Evolutionary conservation across 805 yeast genomes (phyloP).

Genomic region (Grigorovia humatica): DNA sequence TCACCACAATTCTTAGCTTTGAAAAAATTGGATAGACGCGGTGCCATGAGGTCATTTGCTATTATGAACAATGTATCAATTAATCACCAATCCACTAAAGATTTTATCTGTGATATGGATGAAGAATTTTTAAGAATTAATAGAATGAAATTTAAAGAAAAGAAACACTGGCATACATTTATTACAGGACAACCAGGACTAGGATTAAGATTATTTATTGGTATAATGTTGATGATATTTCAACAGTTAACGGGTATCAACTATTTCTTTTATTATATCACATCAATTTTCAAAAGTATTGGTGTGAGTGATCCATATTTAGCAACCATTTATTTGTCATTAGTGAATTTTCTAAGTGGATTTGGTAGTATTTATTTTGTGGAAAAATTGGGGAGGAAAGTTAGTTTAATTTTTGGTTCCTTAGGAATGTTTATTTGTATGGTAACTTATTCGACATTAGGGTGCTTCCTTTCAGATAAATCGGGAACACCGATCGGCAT

Average conservation of each 20-base stretch:
- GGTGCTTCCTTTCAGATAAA: constrained; percentile 38
- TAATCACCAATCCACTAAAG: constrained; percentile 38
- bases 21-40: constrained; percentile 36
- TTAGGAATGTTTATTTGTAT: constrained; percentile 46
- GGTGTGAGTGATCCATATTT: constrained; percentile 47
- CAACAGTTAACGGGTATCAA: constrained; percentile 58
- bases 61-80: constrained; percentile 39
- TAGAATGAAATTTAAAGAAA: neutral
- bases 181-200: constrained; percentile 51
- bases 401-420: constrained; percentile 40
- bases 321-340: constrained; percentile 50
- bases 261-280: constrained; percentile 58
- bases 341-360: constrained; percentile 47
- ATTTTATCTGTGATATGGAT: constrained; percentile 33
- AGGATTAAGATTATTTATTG: constrained; percentile 42
- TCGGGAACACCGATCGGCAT: constrained; percentile 40
- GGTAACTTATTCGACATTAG: constrained; percentile 51
- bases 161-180: constrained; percentile 31
- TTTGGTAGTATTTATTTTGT: constrained; percentile 42
- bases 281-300: constrained; percentile 49
- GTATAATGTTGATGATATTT: constrained; percentile 48
- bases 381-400: constrained; percentile 46
- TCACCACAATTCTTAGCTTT: constrained; percentile 52
- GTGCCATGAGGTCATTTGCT: constrained; percentile 45
- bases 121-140: neutral